phyloP scores from a whole-genome alignment of 306 rosid species.

The Betula pendula region DNA sequence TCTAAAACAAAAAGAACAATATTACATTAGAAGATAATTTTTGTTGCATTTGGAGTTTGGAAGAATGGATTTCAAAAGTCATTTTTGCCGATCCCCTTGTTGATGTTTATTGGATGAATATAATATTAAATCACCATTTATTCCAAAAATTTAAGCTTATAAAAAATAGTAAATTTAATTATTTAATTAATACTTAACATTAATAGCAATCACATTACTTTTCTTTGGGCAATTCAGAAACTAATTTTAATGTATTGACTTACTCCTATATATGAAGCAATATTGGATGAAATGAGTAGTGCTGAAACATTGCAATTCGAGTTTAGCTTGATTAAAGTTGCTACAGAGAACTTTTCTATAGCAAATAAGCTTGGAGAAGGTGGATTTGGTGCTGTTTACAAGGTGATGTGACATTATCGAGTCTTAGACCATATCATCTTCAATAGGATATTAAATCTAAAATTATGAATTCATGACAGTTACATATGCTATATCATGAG shows the following conservation, averaged over 20 bases:
- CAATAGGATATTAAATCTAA: too few species aligned
- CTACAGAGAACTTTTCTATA: slow-evolving; percentile 26
- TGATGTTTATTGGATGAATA: too few species aligned
- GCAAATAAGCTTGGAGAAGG: slow-evolving; percentile 31
- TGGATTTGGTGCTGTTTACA: slow-evolving; percentile 36
- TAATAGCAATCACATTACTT: too few species aligned
- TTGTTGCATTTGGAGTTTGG: too few species aligned
- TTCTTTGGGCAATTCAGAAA: neutral
- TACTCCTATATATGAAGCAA: neutral
- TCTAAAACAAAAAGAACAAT: neutral
- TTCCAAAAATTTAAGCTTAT: too few species aligned
- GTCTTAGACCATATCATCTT: neutral
- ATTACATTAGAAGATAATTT: too few species aligned
- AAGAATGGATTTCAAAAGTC: too few species aligned
- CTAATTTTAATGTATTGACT: neutral
- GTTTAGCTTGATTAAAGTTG: slow-evolving; percentile 14
- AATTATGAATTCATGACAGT: neutral
- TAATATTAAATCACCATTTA: too few species aligned
- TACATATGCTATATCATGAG: neutral
- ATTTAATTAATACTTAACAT: too few species aligned
- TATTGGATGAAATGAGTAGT: neutral
- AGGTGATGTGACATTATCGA: slow-evolving; percentile 7
- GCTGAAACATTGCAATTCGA: slow-evolving; percentile 15
- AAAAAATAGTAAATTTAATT: too few species aligned
- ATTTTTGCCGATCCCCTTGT: too few species aligned